phyloP scores from a whole-genome alignment of 2,329 filamentous ascomycete species.

The Fusarium sublunatum region DNA sequence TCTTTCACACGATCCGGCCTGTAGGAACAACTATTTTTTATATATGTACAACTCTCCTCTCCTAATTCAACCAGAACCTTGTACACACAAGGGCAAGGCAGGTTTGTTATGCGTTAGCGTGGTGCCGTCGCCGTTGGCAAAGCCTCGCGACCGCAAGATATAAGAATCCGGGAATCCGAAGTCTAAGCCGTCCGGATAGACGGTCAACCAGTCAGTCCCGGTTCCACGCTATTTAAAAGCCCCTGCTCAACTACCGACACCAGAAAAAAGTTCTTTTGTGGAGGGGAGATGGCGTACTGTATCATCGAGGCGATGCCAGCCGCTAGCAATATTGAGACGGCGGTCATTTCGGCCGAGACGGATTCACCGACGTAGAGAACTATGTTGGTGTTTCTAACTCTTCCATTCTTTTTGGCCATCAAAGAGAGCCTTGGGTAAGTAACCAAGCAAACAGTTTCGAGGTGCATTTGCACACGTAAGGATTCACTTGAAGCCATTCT shows the following conservation, averaged over 20 bases:
- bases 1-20: not conserved
- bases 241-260: constrained; percentile 12
- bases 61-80: not conserved
- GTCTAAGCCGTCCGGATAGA: too few species aligned
- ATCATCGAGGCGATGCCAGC: constrained; percentile 5
- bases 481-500: constrained; percentile 15
- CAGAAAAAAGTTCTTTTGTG: not conserved
- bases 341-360: not conserved
- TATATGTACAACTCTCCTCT: not conserved
- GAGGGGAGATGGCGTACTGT: too few species aligned
- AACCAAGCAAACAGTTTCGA: not conserved
- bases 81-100: constrained; percentile 36
- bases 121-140: constrained; percentile 34
- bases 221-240: too few species aligned
- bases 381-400: not conserved
- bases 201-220: too few species aligned
- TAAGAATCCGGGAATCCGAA: too few species aligned
- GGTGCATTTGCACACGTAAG: constrained; percentile 13
- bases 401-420: not conserved
- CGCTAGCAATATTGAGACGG: not conserved
- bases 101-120: constrained; percentile 36
- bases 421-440: constrained; percentile 6
- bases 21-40: constrained; percentile 17
- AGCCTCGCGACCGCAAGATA: constrained; percentile 1
- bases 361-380: constrained; percentile 1